Base-by-base conservation (phyloP, 768 basidiomycete genomes). In the Mycena galopus region DNA sequence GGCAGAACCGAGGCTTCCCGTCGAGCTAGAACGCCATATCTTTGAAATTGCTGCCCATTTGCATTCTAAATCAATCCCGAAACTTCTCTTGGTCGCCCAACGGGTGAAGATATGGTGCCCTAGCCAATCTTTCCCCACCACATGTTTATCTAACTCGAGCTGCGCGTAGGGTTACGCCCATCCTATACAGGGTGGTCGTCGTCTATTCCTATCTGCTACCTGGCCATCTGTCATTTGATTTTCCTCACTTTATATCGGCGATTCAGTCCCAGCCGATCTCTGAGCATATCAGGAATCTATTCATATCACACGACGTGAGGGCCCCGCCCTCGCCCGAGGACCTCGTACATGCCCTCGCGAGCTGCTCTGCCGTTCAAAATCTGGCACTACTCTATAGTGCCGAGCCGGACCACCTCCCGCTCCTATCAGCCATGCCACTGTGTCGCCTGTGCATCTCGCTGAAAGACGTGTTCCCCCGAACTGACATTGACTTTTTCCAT, bases 141-240 rank as follows among this genome's bases (percentile, higher is more conserved):
- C n/a, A n/a, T n/a, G n/a, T n/a, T 1, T 5, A 23, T 8, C 12
- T 11, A 37, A n/a, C 25, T 14, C 21, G 8, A 21, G 14, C 17
- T 39, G 29, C 47, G 10, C 21, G 10, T 27, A 65, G 64, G 64
- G 23, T 65, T 10, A 37, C 37, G 17, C 64, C 64, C 9, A 23
- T 65, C 7, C 39, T 65, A n/a, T 65, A 65, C 64, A 55, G 47
- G n/a, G n/a, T n/a, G 4, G 64, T 65, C 7, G 64, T 65, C 37
- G 64, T 56, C 17, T 65, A 56, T 42, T 21, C 33, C 1, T 14
- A 56, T 42, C 53, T 53, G 33, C 12, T 56, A 2, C 35, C 33
- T 35, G 64, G 35, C 35, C 33, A 57, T 16, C 17, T 56, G 14
- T 42, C 30, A 35, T 65, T 65, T 29, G 53, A 65, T 6, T 27